A percentile compares a stretch with the other conserved stretches of the same genome.
These are phyloP conservation scores for Danielia reshetovae DNA, from an alignment of 805 yeast species.

Conservation along the genomic window DNA sequence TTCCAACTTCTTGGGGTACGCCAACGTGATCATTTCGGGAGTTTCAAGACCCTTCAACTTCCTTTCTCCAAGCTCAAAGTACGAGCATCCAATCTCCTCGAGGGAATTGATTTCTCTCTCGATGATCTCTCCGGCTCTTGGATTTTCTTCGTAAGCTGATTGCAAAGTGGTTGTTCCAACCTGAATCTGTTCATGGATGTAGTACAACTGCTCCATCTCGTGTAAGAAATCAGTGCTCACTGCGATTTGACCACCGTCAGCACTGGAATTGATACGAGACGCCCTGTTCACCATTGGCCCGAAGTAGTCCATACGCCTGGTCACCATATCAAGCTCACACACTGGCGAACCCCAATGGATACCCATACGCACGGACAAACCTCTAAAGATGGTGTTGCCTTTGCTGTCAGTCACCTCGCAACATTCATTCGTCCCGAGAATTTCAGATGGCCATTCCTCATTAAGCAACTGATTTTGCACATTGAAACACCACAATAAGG, in stretches of 20 bases:
- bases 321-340: conserved; percentile 89
- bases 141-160: conserved; percentile 44
- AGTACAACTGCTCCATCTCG: conserved; percentile 60
- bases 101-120: conserved; percentile 64
- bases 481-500: conserved; percentile 89
- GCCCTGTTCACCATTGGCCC: conserved; percentile 99
- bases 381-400: conserved; percentile 66
- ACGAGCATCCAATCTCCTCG: conserved; percentile 64
- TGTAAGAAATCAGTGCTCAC: conserved; percentile 76
- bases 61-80: conserved; percentile 73
- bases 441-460: conserved; percentile 96
- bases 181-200: conserved; percentile 40
- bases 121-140: conserved; percentile 50
- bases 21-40: conserved; percentile 79
- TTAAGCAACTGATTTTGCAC: conserved; percentile 78
- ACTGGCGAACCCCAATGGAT: conserved; percentile 98
- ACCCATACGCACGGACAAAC: conserved; percentile 96
- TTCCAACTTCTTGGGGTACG: conserved; percentile 64
- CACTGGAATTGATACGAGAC: conserved; percentile 87
- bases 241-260: conserved; percentile 97
- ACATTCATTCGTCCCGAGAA: conserved; percentile 79
- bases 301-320: conserved; percentile 96
- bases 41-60: conserved; percentile 93
- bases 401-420: conserved; percentile 67
- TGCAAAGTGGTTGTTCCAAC: conserved; percentile 22